phyloP scores from a whole-genome alignment of 371 early-diverging fungal species.

The Mucor saturninus region DNA sequence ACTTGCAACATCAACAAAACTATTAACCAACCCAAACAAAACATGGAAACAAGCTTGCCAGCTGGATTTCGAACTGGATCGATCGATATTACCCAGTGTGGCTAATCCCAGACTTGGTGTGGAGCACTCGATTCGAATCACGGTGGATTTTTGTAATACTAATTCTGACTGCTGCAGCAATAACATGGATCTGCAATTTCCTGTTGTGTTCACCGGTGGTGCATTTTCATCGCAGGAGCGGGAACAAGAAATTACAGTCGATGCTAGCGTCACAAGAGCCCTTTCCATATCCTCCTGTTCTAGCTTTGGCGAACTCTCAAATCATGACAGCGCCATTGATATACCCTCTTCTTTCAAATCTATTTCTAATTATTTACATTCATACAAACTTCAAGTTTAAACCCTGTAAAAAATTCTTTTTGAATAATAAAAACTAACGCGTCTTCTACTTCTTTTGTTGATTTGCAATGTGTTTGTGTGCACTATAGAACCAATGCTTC shows the following conservation, averaged over 20 bases:
- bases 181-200: slow-evolving; percentile 14
- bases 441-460: too few species aligned
- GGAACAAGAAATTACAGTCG: background rate
- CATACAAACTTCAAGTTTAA: too few species aligned
- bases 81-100: slow-evolving; percentile 15
- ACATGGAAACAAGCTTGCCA: slow-evolving; percentile 22
- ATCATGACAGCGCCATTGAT: too few species aligned
- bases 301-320: too few species aligned
- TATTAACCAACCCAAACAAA: slow-evolving; percentile 19
- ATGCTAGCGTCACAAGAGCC: too few species aligned
- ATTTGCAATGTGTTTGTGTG: too few species aligned
- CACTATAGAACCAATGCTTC: too few species aligned
- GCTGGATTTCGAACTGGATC: slow-evolving; percentile 5
- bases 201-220: slow-evolving; percentile 7
- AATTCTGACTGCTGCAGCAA: background rate
- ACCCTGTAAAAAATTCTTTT: too few species aligned
- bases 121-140: slow-evolving; percentile 14
- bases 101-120: slow-evolving; percentile 1
- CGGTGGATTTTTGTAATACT: slow-evolving; percentile 2
- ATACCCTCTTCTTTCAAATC: too few species aligned
- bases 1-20: slow-evolving; percentile 14
- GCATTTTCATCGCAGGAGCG: background rate
- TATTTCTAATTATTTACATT: too few species aligned
- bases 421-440: too few species aligned
- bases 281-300: too few species aligned